Evolutionary conservation across 768 basidiomycete genomes (phyloP).

Genomic region (Pleurotus giganteus): DNA sequence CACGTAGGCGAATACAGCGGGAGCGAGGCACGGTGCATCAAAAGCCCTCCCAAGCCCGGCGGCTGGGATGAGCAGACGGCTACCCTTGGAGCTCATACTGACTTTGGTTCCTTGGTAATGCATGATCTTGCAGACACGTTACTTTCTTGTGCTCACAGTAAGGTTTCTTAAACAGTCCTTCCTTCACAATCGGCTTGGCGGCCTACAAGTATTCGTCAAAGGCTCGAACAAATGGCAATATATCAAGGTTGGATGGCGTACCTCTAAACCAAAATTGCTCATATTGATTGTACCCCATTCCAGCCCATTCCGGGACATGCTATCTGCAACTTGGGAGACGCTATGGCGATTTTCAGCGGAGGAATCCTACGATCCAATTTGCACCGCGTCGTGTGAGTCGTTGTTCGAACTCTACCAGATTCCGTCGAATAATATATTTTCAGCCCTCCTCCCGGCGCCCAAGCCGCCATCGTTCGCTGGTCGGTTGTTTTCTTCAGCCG

Average conservation of each 20-base stretch:
- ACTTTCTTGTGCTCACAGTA: slow-evolving; percentile 33
- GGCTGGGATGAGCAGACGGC: slow-evolving; percentile 33
- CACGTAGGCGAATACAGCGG: slow-evolving; percentile 51
- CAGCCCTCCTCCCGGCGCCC: slow-evolving; percentile 60
- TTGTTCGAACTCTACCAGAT: neutral
- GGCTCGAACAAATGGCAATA: slow-evolving; percentile 66
- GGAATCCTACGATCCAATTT: slow-evolving; percentile 63
- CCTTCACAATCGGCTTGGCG: no score
- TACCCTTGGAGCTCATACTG: slow-evolving; percentile 60
- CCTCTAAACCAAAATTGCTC: neutral
- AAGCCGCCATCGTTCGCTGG: slow-evolving; percentile 54
- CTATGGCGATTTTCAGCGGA: slow-evolving; percentile 59
- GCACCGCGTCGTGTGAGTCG: slow-evolving; percentile 56
- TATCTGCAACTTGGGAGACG: slow-evolving; percentile 64
- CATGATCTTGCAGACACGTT: slow-evolving; percentile 18
- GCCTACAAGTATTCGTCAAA: slow-evolving; percentile 63
- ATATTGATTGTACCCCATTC: slow-evolving; percentile 23
- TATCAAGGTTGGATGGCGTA: slow-evolving; percentile 46
- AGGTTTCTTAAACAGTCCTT: slow-evolving; percentile 50
- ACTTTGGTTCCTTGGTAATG: slow-evolving; percentile 65
- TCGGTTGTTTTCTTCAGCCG: slow-evolving; percentile 70
- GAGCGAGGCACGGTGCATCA: slow-evolving; percentile 57
- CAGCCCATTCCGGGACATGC: slow-evolving; percentile 56
- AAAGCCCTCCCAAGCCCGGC: slow-evolving; percentile 37
- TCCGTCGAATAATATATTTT: slow-evolving; percentile 20